phyloP scores from a whole-genome alignment of 2,329 filamentous ascomycete species.

The Colletotrichum horii region DNA sequence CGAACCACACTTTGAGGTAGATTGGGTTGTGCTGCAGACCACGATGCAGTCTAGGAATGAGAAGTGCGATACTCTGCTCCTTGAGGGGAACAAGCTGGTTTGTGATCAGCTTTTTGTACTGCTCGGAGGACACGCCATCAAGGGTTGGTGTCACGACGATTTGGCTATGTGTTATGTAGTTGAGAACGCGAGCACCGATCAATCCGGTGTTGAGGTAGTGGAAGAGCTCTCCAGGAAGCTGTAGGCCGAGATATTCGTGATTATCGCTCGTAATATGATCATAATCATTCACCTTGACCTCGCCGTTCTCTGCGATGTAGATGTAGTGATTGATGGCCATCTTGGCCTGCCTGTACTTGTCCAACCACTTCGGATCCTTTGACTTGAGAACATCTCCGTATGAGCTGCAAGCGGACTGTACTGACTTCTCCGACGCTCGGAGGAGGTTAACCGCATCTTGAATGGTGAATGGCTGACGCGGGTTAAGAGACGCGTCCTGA shows the following conservation, averaged over 20 bases:
- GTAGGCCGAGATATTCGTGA: conserved; percentile 88
- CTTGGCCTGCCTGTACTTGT: conserved; percentile 85
- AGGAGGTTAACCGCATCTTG: conserved; percentile 81
- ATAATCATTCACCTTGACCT: conserved; percentile 75
- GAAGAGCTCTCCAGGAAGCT: conserved; percentile 87
- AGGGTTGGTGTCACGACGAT: conserved; percentile 82
- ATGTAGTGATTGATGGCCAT: conserved; percentile 89
- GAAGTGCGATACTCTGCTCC: conserved; percentile 76
- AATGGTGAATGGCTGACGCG: conserved; percentile 65
- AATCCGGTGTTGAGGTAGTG: conserved; percentile 87
- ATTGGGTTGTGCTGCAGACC: conserved; percentile 85
- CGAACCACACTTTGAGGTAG: conserved; percentile 83
- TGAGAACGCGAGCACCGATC: conserved; percentile 78
- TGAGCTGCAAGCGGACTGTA: conserved; percentile 75
- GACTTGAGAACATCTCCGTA: conserved; percentile 80
- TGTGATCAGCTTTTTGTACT: conserved; percentile 82
- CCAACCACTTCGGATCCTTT: conserved; percentile 76
- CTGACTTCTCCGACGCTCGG: conserved; percentile 70
- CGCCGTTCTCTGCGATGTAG: conserved; percentile 77
- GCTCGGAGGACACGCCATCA: conserved; percentile 78
- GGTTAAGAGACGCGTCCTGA: conserved; percentile 60
- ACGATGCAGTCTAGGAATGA: conserved; percentile 81
- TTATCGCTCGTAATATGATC: conserved; percentile 81
- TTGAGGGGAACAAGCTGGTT: conserved; percentile 76
- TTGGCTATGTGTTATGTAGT: conserved; percentile 81